phyloP scores from a whole-genome alignment of 768 basidiomycete genomes.

The Psilocybe tampanensis region DNA sequence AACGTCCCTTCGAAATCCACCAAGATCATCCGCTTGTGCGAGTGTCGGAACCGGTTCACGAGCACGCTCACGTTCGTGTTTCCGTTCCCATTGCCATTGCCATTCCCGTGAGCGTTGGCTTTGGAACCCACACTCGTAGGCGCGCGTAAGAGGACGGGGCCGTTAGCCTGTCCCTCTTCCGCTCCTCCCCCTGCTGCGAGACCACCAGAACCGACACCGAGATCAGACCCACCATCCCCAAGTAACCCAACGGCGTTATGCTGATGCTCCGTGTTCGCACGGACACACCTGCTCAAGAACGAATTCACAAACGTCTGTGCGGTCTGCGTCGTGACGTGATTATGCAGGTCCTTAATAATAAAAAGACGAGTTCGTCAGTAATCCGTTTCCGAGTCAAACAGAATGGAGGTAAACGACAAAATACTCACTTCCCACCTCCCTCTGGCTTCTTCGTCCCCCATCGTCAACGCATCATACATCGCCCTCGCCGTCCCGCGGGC shows the following conservation, averaged over 20 bases:
- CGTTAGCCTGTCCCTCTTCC: too few species aligned
- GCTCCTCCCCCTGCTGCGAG: too few species aligned
- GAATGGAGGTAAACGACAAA: neutral
- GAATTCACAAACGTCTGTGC: constrained; percentile 82
- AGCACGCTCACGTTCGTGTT: constrained; percentile 34
- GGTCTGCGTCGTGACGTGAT: constrained; percentile 84
- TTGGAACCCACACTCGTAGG: too few species aligned
- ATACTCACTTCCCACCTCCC: constrained; percentile 73
- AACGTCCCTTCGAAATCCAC: constrained; percentile 82
- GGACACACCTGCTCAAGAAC: constrained; percentile 76
- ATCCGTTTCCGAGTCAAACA: neutral
- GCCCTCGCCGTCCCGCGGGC: constrained; percentile 82
- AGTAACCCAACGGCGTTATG: constrained; percentile 38
- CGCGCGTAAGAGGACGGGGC: too few species aligned
- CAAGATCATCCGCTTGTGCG: constrained; percentile 64
- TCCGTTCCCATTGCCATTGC: too few species aligned
- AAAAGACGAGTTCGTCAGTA: neutral
- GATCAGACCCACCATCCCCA: constrained; percentile 20
- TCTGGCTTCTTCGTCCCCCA: constrained; percentile 74
- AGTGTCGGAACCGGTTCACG: constrained; percentile 69
- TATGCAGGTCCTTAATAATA: constrained; percentile 63
- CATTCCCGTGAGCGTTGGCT: too few species aligned
- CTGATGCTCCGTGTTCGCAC: constrained; percentile 77
- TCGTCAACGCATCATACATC: constrained; percentile 70
- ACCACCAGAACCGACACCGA: too few species aligned